phyloP scores from a whole-genome alignment of 345 rosid species.

The Euphorbia peplus region DNA sequence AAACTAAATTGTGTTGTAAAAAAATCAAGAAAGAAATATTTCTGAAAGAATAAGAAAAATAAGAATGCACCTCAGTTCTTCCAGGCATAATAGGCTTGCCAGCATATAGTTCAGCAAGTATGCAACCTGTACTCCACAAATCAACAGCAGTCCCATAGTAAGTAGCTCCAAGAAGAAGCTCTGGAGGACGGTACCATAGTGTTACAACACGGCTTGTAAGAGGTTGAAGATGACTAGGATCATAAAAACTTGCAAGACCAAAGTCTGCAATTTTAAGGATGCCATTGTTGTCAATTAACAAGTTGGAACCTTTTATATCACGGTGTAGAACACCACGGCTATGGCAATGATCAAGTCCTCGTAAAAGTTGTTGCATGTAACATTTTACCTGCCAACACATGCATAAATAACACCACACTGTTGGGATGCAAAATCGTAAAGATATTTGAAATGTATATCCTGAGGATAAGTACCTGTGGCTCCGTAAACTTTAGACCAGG shows the following conservation, averaged over 20 bases:
- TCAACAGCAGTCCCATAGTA: conserved; percentile 85
- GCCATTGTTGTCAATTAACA: conserved; percentile 86
- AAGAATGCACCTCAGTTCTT: conserved; percentile 81
- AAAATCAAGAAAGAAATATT: neutral
- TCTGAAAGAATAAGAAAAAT: neutral
- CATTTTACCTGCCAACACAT: conserved; percentile 74
- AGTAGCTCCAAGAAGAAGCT: conserved; percentile 93
- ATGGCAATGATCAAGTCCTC: conserved; percentile 94
- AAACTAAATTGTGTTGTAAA: no score
- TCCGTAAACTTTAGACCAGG: conserved; percentile 89
- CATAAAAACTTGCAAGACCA: conserved; percentile 88
- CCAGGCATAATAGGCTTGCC: conserved; percentile 99
- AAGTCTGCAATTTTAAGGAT: conserved; percentile 92
- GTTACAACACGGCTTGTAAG: conserved; percentile 97
- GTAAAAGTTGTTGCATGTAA: conserved; percentile 80
- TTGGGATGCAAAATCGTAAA: neutral
- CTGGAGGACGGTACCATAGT: conserved; percentile 98
- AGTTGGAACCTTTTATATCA: conserved; percentile 96
- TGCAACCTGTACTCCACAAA: conserved; percentile 96
- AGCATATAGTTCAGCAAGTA: conserved; percentile 89
- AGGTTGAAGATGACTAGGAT: conserved; percentile 67
- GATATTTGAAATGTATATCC: neutral
- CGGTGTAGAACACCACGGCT: conserved; percentile 91
- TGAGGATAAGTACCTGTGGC: conserved; percentile 54
- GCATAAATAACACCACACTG: neutral